Evolutionary conservation across 306 rosid genomes (phyloP), one percentile per base, ranked within the genome.

Genomic region (Ormosia emarginata): DNA sequence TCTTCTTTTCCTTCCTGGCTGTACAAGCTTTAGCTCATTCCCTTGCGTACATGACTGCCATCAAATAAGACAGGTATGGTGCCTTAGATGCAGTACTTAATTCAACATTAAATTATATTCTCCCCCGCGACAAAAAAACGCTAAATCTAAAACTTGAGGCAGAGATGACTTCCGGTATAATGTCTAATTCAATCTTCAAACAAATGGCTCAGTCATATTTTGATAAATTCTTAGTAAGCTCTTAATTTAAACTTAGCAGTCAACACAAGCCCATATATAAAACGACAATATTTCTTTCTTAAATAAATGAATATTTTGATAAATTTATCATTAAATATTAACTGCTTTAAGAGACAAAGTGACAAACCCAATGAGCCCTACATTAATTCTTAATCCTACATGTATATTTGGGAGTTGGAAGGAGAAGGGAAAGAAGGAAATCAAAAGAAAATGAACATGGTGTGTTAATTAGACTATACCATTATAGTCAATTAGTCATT

Each of bases 121-220:
- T 24, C 24, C 24, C 24, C 24, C 24, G 24, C 24, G 24, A 24
- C 24, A 44, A 44, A 2, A 3, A 11, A 47, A 47, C 3, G 53
- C 41, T 43, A 40, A 24, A 41, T 40, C 30, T 43, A 59, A 75
- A 75, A 58, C 57, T 29, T 29, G 7, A 37, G 58, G 69, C 69
- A 29, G 10, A 41, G 18, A 34, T 17, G 18, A 67, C 44, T 67
- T 67, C 30, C n/a, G 3, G 46, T 67, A 36, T 56, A 53, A 52
- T 37, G 50, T 29, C 5, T 15, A 56, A 67, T 29, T 67, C 68
- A 69, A 44, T 10, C 33, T 79, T 68, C 77, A 69, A 69, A 57
- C 77, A 68, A 32, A 68, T 78, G 71, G 52, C 85, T 8, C 8
- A 47, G 88, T 87, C 87, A 82, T 78, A 83, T 29, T 71, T 15